Conservation (phyloP, 108 stramenopile genomes). For the Cyclostephanos tholiformis region DNA sequence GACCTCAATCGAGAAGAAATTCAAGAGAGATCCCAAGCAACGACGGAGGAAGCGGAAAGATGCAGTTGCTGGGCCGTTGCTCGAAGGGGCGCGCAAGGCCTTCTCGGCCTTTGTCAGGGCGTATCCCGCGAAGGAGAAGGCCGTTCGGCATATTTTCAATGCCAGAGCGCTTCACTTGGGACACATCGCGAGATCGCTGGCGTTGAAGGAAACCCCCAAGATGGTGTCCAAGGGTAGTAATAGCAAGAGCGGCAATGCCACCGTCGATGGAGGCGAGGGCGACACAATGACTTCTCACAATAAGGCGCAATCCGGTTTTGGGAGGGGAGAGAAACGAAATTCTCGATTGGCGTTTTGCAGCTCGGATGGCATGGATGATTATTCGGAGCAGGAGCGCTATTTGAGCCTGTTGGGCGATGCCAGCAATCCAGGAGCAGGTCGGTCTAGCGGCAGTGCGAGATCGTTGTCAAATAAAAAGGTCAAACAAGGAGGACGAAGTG, state of each 20-base stretch:
- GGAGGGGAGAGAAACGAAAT: conserved; percentile 26
- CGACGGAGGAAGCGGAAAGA: conserved; percentile 43
- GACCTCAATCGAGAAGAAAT: conserved; percentile 40
- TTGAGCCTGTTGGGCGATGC: conserved; percentile 21
- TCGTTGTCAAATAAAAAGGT: conserved; percentile 13
- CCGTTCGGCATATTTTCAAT: conserved; percentile 83
- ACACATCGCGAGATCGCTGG: conserved; percentile 86
- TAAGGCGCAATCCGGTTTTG: conserved; percentile 1
- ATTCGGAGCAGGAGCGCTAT: conserved; percentile 16
- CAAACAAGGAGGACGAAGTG: conserved; percentile 7
- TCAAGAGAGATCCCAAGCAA: conserved; percentile 41
- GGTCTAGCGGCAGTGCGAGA: neutral
- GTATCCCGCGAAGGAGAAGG: conserved; percentile 88
- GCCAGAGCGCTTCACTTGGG: conserved; percentile 83
- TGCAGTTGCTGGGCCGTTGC: conserved; percentile 51
- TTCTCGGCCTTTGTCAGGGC: conserved; percentile 79
- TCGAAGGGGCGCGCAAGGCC: conserved; percentile 72
- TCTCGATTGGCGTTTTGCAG: conserved; percentile 30
- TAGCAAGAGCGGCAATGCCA: conserved; percentile 1
- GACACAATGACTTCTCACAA: neutral
- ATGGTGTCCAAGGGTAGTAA: conserved; percentile 51
- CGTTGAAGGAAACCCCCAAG: conserved; percentile 84
- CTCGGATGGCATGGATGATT: neutral
- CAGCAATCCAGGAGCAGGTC: neutral
- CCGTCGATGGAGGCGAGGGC: neutral